phyloP scores from a whole-genome alignment of 2,329 filamentous ascomycete species.

The Calonectria pteridis region DNA sequence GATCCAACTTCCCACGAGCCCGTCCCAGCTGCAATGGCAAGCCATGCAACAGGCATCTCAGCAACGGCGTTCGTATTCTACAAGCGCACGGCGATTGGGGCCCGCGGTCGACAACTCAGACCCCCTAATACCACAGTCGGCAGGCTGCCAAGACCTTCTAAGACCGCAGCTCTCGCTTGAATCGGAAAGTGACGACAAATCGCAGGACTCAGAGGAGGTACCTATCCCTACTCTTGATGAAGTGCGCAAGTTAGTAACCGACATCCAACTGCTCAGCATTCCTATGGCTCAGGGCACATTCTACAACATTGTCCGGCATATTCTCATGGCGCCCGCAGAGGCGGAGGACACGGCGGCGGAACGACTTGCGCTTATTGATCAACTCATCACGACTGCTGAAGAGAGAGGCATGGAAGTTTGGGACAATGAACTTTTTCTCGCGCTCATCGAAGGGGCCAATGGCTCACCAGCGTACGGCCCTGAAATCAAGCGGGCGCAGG shows the following conservation, averaged over 20 bases:
- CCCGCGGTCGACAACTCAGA: neutral
- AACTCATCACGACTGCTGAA: conserved; percentile 59
- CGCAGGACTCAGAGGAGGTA: neutral
- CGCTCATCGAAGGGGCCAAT: conserved; percentile 58
- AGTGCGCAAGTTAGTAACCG: conserved; percentile 48
- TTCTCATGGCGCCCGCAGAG: conserved; percentile 48
- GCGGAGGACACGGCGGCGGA: conserved; percentile 40
- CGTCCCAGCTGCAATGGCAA: conserved; percentile 51
- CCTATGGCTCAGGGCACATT: conserved; percentile 51
- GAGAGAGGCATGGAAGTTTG: conserved; percentile 59
- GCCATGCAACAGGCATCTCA: conserved; percentile 50
- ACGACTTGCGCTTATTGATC: conserved; percentile 55
- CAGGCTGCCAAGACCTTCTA: too few species aligned
- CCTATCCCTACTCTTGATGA: conserved; percentile 30
- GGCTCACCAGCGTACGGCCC: conserved; percentile 46
- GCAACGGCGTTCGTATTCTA: conserved; percentile 52
- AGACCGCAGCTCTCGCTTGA: too few species aligned
- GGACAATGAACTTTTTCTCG: conserved; percentile 61
- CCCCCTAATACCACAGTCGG: neutral
- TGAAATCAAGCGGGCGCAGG: conserved; percentile 55
- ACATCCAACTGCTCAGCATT: conserved; percentile 55
- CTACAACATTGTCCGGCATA: conserved; percentile 52
- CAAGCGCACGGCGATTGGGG: conserved; percentile 42
- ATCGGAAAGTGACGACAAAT: neutral
- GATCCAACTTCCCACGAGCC: conserved; percentile 48